These are phyloP conservation scores for Neopestalotiopsis sp. DNA, from an alignment of 2,329 filamentous ascomycete species.

Conservation along the genomic window DNA sequence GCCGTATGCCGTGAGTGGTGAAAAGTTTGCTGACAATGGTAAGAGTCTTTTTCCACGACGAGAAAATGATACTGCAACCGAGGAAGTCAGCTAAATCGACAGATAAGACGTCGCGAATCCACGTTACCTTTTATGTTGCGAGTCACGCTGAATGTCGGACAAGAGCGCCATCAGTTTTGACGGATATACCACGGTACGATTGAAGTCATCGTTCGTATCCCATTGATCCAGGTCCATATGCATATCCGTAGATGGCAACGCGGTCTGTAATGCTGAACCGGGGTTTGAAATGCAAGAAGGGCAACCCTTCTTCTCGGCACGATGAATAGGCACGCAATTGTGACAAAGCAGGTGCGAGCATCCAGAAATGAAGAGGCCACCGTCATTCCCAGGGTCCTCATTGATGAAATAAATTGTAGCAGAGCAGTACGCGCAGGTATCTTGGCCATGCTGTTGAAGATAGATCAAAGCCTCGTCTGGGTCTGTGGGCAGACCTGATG, in stretches of 20 bases:
- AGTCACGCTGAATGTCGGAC: not conserved
- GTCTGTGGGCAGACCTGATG: conserved; percentile 3
- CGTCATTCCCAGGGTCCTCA: not conserved
- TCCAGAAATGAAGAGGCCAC: not conserved
- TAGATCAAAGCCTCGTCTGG: conserved; percentile 12
- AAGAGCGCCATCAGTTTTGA: not conserved
- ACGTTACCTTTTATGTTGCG: not conserved
- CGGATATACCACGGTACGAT: not conserved
- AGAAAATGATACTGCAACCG: conserved; percentile 13
- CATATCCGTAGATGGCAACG: not conserved
- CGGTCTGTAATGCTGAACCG: not conserved
- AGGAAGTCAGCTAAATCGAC: not conserved
- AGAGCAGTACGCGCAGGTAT: not conserved
- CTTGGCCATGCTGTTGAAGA: not conserved
- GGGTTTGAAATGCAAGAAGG: not conserved
- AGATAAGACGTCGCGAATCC: no score
- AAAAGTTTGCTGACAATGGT: not conserved
- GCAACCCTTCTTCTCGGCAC: not conserved
- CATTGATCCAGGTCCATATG: not conserved
- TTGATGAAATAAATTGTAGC: not conserved
- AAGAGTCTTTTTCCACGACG: conserved; percentile 19
- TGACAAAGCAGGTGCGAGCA: not conserved
- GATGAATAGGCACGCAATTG: not conserved
- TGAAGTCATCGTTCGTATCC: not conserved
- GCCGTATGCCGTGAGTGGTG: not conserved